A percentile compares a stretch with the other conserved stretches of the same genome.
phyloP scores from a whole-genome alignment of 1,284 basidiomycete species.

The Cutaneotrichosporon mucoides region DNA sequence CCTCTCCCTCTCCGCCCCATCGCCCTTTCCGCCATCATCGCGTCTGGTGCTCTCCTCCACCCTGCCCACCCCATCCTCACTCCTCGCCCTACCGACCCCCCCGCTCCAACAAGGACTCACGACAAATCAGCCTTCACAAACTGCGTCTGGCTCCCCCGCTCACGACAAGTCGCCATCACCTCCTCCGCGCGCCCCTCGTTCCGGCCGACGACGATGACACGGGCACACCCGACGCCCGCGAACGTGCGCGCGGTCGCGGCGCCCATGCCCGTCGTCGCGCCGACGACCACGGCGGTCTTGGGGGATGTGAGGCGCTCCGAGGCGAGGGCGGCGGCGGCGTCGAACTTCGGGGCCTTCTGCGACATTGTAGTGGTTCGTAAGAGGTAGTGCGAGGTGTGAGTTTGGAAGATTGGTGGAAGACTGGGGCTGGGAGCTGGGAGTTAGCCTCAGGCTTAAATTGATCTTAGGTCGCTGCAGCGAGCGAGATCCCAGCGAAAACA shows the following conservation, averaged over 20 bases:
- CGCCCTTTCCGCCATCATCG: too few relatives aligned
- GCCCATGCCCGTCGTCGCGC: background rate
- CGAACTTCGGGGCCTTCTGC: background rate
- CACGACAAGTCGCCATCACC: background rate
- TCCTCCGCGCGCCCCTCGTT: background rate
- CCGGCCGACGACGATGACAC: background rate
- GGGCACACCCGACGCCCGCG: background rate
- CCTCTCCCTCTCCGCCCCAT: too few relatives aligned
- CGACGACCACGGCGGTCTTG: background rate
- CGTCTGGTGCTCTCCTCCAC: too few relatives aligned
- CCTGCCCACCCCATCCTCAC: too few relatives aligned
- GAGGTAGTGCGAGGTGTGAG: too few relatives aligned
- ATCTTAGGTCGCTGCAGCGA: too few relatives aligned
- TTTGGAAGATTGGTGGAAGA: too few relatives aligned
- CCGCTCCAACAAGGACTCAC: background rate
- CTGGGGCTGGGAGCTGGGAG: too few relatives aligned
- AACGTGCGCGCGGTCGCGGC: background rate
- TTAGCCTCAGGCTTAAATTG: too few relatives aligned
- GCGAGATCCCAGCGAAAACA: too few relatives aligned
- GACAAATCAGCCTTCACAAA: background rate
- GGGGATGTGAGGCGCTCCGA: background rate
- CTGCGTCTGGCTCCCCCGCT: background rate
- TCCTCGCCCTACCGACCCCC: too few relatives aligned
- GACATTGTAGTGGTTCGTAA: background rate
- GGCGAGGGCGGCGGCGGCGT: background rate